Evolutionary conservation across 2,329 filamentous ascomycete genomes (phyloP).

Genomic region (Parascedosporium putredinis): DNA sequence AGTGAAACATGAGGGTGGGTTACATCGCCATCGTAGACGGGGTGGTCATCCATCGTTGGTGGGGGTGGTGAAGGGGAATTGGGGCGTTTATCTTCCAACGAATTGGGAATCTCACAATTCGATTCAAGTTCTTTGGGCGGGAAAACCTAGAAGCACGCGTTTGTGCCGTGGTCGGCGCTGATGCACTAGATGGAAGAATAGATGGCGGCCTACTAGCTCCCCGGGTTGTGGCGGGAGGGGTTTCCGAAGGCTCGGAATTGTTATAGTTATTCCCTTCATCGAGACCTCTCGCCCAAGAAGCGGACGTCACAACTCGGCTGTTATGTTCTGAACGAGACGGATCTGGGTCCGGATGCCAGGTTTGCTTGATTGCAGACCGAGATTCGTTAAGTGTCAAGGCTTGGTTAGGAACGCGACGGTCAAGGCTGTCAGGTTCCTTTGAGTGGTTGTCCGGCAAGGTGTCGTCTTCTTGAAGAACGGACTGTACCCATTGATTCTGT

Average conservation of each 20-base stretch:
- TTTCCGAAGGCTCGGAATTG: background rate
- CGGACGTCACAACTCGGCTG: background rate
- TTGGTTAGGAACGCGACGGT: conserved; percentile 33
- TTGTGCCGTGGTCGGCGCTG: conserved; percentile 25
- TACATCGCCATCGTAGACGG: conserved; percentile 58
- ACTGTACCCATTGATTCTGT: conserved; percentile 29
- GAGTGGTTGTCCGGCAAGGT: conserved; percentile 28
- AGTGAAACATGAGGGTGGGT: conserved; percentile 58
- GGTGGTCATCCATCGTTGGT: conserved; percentile 58
- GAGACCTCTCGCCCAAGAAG: background rate
- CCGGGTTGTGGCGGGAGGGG: background rate
- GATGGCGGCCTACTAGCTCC: conserved; percentile 13
- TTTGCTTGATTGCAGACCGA: conserved; percentile 40
- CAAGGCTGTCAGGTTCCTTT: conserved; percentile 29
- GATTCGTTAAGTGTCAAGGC: conserved; percentile 32
- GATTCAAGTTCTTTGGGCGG: conserved; percentile 45
- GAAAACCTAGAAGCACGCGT: conserved; percentile 51
- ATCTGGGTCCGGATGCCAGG: conserved; percentile 36
- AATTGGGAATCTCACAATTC: too few relatives aligned
- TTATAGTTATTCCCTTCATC: conserved; percentile 3
- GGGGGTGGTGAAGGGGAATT: conserved; percentile 63
- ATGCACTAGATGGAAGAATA: conserved; percentile 8
- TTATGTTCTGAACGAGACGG: background rate
- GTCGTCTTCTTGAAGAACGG: conserved; percentile 37
- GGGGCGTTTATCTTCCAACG: conserved; percentile 34